Percentiles rank a stretch among this genome's conserved stretches.
phyloP scores from a whole-genome alignment of 768 basidiomycete species.

The Glaciozyma antarctica region DNA sequence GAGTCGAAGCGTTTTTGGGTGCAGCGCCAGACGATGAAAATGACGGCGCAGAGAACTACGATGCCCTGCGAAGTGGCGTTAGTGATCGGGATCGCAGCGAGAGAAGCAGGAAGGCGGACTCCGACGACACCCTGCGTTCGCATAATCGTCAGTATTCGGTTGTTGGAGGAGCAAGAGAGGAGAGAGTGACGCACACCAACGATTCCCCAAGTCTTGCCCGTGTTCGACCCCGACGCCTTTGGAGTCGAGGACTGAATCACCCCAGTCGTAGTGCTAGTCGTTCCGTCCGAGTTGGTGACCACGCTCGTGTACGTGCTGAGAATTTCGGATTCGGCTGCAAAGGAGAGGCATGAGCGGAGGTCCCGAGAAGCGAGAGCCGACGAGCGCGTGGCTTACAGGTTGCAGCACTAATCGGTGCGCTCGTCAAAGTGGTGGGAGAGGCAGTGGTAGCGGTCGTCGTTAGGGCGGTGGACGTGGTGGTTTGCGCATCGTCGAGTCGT shows the following conservation, averaged over 20 bases:
- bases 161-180: neutral
- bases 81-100: neutral
- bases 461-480: neutral
- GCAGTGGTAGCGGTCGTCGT: neutral
- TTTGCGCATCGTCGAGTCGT: too few species aligned
- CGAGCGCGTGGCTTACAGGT: neutral
- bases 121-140: conserved; percentile 19
- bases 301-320: neutral
- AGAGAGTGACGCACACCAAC: conserved; percentile 10
- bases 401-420: neutral
- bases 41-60: conserved; percentile 12
- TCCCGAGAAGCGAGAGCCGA: neutral
- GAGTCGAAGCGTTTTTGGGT: conserved; percentile 29
- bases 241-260: neutral
- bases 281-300: neutral
- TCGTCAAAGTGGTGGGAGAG: neutral
- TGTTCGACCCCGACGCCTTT: neutral
- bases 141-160: neutral
- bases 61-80: neutral
- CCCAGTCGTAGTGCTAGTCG: neutral
- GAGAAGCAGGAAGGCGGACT: neutral
- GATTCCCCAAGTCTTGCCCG: conserved; percentile 28
- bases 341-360: neutral
- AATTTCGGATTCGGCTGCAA: neutral
- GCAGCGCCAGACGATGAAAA: conserved; percentile 26